phyloP scores from a whole-genome alignment of 257 asterid genomes.

The Penstemon barbatus region DNA sequence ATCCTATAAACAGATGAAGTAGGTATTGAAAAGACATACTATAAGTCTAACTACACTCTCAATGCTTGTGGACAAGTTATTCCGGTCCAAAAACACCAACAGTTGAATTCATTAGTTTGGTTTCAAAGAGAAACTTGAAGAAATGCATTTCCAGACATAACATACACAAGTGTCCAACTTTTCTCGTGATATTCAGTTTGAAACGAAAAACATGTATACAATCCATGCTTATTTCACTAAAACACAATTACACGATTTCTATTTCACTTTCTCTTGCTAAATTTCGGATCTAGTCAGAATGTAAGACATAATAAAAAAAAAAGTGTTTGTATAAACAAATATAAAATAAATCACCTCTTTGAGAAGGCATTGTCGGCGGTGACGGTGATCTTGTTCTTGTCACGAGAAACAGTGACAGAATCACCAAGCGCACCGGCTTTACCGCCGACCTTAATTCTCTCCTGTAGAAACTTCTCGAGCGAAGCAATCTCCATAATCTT shows the following conservation, averaged over 20 bases:
- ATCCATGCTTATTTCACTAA: too few species aligned
- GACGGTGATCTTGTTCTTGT: constrained; percentile 58
- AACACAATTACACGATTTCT: too few species aligned
- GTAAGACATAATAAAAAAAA: neutral
- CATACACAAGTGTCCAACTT: neutral
- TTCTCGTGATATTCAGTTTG: too few species aligned
- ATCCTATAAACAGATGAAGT: neutral
- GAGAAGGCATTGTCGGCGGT: constrained; percentile 51
- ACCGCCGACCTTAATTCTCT: constrained; percentile 67
- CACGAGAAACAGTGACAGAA: constrained; percentile 52
- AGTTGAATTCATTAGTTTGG: neutral
- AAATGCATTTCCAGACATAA: neutral
- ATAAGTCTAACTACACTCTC: too few species aligned
- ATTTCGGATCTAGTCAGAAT: too few species aligned
- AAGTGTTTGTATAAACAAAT: neutral
- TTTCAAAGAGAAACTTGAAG: neutral
- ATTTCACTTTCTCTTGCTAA: too few species aligned
- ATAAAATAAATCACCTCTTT: constrained; percentile 41
- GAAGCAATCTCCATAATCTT: constrained; percentile 67
- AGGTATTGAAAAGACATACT: neutral
- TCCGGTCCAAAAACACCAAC: too few species aligned
- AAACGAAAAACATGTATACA: too few species aligned
- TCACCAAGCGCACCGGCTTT: constrained; percentile 71
- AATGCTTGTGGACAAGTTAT: too few species aligned
- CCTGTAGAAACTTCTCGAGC: constrained; percentile 64